Evolutionary conservation across 2,329 filamentous ascomycete genomes (phyloP), one percentile per base, ranked within the genome.

Genomic region (Neobulgaria alba): DNA sequence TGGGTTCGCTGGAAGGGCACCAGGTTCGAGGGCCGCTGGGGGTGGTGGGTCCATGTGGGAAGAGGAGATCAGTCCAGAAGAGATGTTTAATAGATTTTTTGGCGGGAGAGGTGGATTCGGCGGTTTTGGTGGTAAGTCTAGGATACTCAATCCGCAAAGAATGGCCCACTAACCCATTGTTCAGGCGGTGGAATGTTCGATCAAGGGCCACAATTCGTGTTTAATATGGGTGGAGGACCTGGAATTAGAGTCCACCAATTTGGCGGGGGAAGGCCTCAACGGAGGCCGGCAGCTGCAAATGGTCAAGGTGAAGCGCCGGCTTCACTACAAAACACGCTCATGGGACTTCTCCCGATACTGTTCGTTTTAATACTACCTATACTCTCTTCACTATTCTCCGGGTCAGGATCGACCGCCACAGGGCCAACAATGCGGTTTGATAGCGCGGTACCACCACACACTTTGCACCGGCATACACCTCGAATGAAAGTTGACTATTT

Each of bases 31-130:
- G 26, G 43, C 42, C 14, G 48, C 61, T 16, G 74, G 72, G 31
- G 73, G 72, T 29, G 71, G 73, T 15, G 59, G 61, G 39, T 71
- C 75, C 12, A 79, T 81, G 71, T 95, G 84, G 64, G 85, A 92
- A 41, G 88, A 92, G 46, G 90, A 96, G 61, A 85, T 98, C 54
- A 94, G 85, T 40, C 89, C 92, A 0, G 92, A 98, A 63, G 92
- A 98, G 64, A 77, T 98, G 71, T 98, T 98, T 67, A 82, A 90
- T 60, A 79, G 90, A 49, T 98, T 98, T 73, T 98, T 98, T 68
- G 86, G 86, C 35, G 88, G 85, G 31, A 64, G 64, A 29, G 69
- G 68, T 14, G 74, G 76, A 35, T 79, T 82, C 43, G 79, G 79
- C 73, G 75, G 12, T 80, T 85, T 51, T 43, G 47, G 42, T 57